These are phyloP conservation scores for Ichthyophonus hoferi DNA, from an alignment of 208 protist genomes.

Conservation along the genomic window DNA sequence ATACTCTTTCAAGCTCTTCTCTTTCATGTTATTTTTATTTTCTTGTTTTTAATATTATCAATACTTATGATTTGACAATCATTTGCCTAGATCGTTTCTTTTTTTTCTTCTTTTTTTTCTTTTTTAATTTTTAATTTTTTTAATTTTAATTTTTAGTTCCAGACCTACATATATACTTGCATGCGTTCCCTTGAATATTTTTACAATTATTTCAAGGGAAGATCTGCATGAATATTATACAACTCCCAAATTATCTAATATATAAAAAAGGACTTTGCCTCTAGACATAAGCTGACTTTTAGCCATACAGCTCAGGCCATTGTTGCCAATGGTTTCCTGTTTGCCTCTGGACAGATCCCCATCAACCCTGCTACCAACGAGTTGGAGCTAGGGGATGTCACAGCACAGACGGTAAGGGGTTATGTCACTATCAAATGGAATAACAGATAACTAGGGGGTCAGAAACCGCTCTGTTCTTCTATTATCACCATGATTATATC, in stretches of 20 bases:
- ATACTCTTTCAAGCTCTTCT: not conserved
- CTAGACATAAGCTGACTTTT: not conserved
- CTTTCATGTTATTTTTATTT: not conserved
- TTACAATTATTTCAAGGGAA: not conserved
- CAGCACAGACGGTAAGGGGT: slow-evolving; percentile 39
- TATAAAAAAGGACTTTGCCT: not conserved
- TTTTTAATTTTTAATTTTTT: not conserved
- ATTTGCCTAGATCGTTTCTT: not conserved
- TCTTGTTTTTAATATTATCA: not conserved
- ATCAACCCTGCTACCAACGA: slow-evolving; percentile 25
- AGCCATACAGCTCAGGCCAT: slow-evolving; percentile 38
- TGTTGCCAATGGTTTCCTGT: slow-evolving; percentile 48
- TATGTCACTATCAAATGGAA: no score
- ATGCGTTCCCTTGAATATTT: not conserved
- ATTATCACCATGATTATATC: no score
- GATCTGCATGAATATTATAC: not conserved
- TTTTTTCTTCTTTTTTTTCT: not conserved
- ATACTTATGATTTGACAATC: not conserved
- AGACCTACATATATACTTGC: not conserved
- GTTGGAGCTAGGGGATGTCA: slow-evolving; percentile 6
- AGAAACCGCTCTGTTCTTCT: no score
- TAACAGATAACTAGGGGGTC: no score
- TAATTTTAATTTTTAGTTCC: not conserved
- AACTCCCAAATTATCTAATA: not conserved
- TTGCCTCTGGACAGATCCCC: slow-evolving; percentile 52